Evolutionary conservation across 2,329 filamentous ascomycete genomes (phyloP).

Genomic region (Pyrenophora teres): DNA sequence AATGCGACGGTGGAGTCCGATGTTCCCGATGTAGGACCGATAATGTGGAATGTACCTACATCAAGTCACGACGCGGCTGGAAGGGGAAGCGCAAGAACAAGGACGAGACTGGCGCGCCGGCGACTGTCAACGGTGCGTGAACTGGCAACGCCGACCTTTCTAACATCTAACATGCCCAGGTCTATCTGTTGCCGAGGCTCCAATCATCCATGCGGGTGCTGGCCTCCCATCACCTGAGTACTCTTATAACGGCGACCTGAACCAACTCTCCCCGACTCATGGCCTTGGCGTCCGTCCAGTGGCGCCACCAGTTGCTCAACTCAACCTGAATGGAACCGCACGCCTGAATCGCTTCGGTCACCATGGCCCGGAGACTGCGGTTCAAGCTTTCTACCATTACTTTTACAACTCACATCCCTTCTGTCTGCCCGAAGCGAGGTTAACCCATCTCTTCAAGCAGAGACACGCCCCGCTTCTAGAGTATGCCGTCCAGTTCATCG

Average conservation of each 20-base stretch:
- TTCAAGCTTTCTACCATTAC: constrained; percentile 52
- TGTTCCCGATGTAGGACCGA: constrained; percentile 55
- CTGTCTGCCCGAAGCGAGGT: constrained; percentile 55
- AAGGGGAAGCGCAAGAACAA: constrained; percentile 50
- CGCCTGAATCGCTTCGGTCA: constrained; percentile 37
- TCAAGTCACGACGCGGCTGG: constrained; percentile 58
- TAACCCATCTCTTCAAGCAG: constrained; percentile 49
- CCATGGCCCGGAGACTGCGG: constrained; percentile 35
- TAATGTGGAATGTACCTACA: constrained; percentile 55
- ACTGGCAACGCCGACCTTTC: background rate
- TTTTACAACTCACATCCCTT: constrained; percentile 63
- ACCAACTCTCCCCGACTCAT: constrained; percentile 32
- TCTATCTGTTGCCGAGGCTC: constrained; percentile 14
- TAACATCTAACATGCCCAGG: constrained; percentile 10
- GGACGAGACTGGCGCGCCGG: constrained; percentile 36
- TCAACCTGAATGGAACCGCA: constrained; percentile 42
- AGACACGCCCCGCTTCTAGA: constrained; percentile 51
- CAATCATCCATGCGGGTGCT: constrained; percentile 27
- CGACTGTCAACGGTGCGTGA: constrained; percentile 29
- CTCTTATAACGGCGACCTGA: constrained; percentile 35
- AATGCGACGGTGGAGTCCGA: constrained; percentile 58
- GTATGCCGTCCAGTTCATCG: constrained; percentile 62
- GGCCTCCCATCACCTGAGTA: constrained; percentile 40
- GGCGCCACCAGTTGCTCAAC: constrained; percentile 31
- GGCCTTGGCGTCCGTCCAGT: constrained; percentile 25